phyloP scores from a whole-genome alignment of 2,329 filamentous ascomycete species.

The Venturia oleaginea region DNA sequence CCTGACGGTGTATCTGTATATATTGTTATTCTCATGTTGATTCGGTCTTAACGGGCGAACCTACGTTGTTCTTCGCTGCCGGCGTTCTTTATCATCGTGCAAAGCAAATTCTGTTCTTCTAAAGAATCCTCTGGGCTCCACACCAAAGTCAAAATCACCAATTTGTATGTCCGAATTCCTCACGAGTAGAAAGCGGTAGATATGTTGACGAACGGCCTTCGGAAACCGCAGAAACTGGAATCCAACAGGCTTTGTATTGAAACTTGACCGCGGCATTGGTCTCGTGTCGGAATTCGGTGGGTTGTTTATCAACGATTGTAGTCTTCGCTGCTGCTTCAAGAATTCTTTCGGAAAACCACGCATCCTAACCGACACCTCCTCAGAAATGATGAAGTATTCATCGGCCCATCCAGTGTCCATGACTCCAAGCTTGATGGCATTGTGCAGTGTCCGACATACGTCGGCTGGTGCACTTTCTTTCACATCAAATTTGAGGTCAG shows the following conservation, averaged over 20 bases:
- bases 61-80: slow-evolving; percentile 15
- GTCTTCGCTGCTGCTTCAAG: not conserved
- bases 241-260: not conserved
- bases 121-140: slow-evolving; percentile 3
- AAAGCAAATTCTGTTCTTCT: slow-evolving; percentile 16
- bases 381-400: slow-evolving; percentile 2
- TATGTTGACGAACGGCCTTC: not conserved
- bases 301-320: not conserved
- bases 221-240: not conserved
- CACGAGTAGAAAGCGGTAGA: slow-evolving; percentile 14
- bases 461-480: not conserved
- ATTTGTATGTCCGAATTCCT: slow-evolving; percentile 7
- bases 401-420: slow-evolving; percentile 12
- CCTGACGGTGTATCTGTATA: slow-evolving; percentile 1
- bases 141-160: slow-evolving; percentile 15
- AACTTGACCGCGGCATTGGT: not conserved
- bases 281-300: not conserved
- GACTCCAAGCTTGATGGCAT: slow-evolving; percentile 4
- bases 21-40: not conserved
- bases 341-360: slow-evolving; percentile 8
- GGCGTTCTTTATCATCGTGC: slow-evolving; percentile 1
- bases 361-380: slow-evolving; percentile 3
- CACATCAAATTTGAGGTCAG: not conserved
- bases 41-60: not conserved
- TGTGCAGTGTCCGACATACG: not conserved